These are phyloP conservation scores for Pseudogymnoascus sp. DNA, from an alignment of 2,329 filamentous ascomycete genomes.

Conservation along the genomic window DNA sequence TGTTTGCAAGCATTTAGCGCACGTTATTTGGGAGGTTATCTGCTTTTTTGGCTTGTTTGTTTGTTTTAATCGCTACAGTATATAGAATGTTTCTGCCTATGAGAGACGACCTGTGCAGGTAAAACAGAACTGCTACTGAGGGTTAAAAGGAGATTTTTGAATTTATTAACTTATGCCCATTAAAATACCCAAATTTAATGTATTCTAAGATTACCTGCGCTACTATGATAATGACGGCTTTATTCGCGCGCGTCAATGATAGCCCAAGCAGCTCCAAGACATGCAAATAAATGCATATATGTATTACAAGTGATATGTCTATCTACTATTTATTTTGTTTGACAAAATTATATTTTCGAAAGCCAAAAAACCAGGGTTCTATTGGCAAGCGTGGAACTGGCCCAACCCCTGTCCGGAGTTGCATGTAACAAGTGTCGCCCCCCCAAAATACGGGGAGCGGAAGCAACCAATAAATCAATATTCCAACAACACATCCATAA, in stretches of 20 bases:
- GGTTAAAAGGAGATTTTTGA: constrained; percentile 8
- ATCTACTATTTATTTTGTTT: not conserved
- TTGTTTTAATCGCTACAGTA: not conserved
- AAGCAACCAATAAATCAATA: constrained; percentile 7
- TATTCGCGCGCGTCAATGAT: not conserved
- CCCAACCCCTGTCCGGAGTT: not conserved
- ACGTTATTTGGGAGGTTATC: constrained; percentile 8
- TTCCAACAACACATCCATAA: constrained; percentile 7
- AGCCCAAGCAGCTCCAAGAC: not conserved
- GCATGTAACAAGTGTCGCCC: not conserved
- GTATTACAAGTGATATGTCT: not conserved
- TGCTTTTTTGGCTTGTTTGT: not conserved
- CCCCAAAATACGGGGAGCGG: not conserved
- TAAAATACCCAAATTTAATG: constrained; percentile 9
- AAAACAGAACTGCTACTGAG: constrained; percentile 10
- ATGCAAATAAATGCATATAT: not conserved
- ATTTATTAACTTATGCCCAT: constrained; percentile 3
- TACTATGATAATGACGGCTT: not conserved
- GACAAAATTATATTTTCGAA: not conserved
- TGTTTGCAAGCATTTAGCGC: constrained; percentile 11
- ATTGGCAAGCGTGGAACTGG: not conserved
- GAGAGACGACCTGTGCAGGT: constrained; percentile 9
- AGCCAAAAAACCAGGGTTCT: not conserved
- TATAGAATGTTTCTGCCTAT: constrained; percentile 2
- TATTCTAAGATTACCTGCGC: not conserved